Conservation (phyloP, 768 basidiomycete genomes). For the Phanerochaete sordida region DNA sequence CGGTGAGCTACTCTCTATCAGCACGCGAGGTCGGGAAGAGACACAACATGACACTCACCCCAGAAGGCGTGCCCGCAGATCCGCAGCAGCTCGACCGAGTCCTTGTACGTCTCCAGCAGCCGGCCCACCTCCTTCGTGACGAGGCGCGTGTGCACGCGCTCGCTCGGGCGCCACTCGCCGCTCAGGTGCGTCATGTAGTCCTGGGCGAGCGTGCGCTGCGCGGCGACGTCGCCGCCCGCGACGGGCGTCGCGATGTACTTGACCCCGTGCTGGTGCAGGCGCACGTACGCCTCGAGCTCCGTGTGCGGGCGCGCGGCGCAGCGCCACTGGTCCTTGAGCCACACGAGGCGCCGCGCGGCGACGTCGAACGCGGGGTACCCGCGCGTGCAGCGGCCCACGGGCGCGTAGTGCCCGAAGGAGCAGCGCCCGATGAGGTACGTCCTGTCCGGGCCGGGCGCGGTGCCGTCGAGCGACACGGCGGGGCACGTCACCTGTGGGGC, state of each 20-base stretch:
- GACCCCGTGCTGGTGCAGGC: background rate
- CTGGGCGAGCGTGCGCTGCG: background rate
- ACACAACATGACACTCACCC: no score
- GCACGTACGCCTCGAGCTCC: constrained; percentile 6
- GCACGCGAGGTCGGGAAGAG: no score
- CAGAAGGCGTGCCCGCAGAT: background rate
- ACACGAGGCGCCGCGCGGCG: background rate
- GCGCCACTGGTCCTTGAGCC: constrained; percentile 15
- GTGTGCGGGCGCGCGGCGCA: background rate
- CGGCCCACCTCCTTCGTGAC: constrained; percentile 3
- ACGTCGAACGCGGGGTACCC: constrained; percentile 8
- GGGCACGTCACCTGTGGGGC: background rate
- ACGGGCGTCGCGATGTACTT: constrained; percentile 1
- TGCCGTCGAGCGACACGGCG: background rate
- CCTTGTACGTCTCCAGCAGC: constrained; percentile 1
- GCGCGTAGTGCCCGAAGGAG: background rate
- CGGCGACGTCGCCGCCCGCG: constrained; percentile 11
- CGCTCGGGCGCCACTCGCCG: background rate
- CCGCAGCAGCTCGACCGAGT: background rate
- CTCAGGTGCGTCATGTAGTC: background rate
- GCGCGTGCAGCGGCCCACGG: constrained; percentile 3
- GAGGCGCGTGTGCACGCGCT: constrained; percentile 8
- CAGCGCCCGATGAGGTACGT: constrained; percentile 7
- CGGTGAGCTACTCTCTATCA: background rate
- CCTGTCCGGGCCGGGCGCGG: background rate